Percentiles rank a stretch among this genome's conserved stretches.
Conservation (phyloP, 176 grass and related monocot species). For the Secale cereale region DNA sequence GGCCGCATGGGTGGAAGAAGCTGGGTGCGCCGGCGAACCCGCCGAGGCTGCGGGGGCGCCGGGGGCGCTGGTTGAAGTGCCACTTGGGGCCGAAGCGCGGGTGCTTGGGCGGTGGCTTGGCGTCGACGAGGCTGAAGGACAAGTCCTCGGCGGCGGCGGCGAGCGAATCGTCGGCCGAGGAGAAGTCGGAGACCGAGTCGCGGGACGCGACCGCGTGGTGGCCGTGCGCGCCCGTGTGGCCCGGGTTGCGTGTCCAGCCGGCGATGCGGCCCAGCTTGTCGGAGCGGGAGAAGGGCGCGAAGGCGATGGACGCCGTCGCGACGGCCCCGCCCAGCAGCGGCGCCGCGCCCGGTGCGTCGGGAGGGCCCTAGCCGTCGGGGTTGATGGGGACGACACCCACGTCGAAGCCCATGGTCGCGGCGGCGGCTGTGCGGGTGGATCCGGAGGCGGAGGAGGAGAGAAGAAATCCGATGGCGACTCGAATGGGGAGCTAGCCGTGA, state of each 20-base stretch:
- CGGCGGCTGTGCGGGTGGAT: too few relatives aligned
- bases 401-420: conserved; percentile 65
- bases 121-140: conserved; percentile 69
- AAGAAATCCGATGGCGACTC: too few relatives aligned
- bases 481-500: too few relatives aligned
- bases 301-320: conserved; percentile 50
- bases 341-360: conserved; percentile 36
- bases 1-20: too few relatives aligned
- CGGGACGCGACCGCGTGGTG: conserved; percentile 33
- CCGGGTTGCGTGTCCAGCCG: conserved; percentile 67
- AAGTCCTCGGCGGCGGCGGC: conserved; percentile 53
- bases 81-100: conserved; percentile 75
- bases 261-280: conserved; percentile 86
- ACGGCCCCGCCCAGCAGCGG: conserved; percentile 41
- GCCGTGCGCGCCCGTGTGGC: conserved; percentile 17
- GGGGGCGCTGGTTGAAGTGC: conserved; percentile 63
- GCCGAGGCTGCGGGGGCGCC: too few relatives aligned
- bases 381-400: conserved; percentile 70
- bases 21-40: too few relatives aligned
- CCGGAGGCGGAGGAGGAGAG: too few relatives aligned
- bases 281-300: conserved; percentile 82
- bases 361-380: conserved; percentile 75
- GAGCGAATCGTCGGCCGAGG: conserved; percentile 65
- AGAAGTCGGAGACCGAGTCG: conserved; percentile 77
- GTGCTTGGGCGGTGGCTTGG: conserved; percentile 53